Base-by-base conservation (phyloP, 2,329 filamentous ascomycete species). In the Didymella glomerata region DNA sequence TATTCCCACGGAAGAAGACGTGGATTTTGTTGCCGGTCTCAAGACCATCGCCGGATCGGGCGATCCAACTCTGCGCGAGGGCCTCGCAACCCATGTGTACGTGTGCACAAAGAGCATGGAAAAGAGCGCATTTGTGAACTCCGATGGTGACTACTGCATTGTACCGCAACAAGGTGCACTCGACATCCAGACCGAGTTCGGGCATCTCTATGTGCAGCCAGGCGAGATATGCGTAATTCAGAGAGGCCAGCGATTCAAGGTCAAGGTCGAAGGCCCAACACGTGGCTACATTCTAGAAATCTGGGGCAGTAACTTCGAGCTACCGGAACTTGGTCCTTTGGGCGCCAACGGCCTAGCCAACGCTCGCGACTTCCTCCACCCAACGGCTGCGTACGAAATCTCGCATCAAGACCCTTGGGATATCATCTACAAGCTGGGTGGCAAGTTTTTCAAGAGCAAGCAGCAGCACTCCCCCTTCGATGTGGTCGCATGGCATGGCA, bases 21-120 rank as follows among this genome's bases (percentile, higher is more conserved):
- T 44, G 2, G 48, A 51, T 18, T 51, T 51, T 14, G 28, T 27
- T 18, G 48, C 14, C 14, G 82, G 83, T 6, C 71, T 85, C 13
- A 80, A 82, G 65, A 83, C 82, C 2, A 70, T 85, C 9, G 80
- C 76, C 22, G 83, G 83, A 5, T 80, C 80, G 25, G 83, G 83
- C 9, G 82, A 84, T 41, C 79, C 83, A 5, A 84, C 80, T n/a
- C 74, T 82, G 27, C 74, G 77, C 54, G 81, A 84, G 54, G 82
- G 83, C 7, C 69, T 84, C 22, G 82, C 82, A 4, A 71, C 81
- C 1, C 82, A 84, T 64, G 76, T 83, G 32, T 85, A 83, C 66
- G 75, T 77, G 60, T 77, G 81, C 64, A 83, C 83, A 62, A 68
- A 71, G 1, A 78, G 72, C 48, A 84, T 85, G 83, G 69, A 72